Evolutionary conservation across 228 moss, liverwort and hornwort genomes (phyloP), one percentile per base, ranked within the genome.

Genomic region (Sphagnum fallax): DNA sequence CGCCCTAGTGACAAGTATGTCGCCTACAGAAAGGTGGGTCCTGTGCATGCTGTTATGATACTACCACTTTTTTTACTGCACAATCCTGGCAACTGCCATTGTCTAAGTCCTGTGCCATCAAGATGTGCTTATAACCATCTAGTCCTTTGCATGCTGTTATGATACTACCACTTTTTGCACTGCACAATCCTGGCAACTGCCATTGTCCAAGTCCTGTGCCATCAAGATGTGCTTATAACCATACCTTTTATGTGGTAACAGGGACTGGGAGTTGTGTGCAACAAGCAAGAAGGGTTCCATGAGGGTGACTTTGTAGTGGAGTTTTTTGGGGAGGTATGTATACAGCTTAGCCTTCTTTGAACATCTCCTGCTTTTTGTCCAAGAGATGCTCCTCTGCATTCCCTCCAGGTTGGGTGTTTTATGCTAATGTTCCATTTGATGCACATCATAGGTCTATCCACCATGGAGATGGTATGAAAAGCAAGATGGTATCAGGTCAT

Each of bases 391-490:
- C 64, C 10, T 1, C 47, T 18, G 16, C 64, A 64, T 64, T 10
- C 16, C 10, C 12, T 18, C 16, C 8, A 15, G 64, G 15, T 64
- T 12, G 10, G 47, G 15, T 11, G 10, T 64, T 10, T 64, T 9
- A 11, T 8, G 55, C 55, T 55, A 12, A 55, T 55, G 55, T 8
- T 55, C 1, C 12, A 8, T 12, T 55, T 12, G 8, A 12, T 69
- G 15, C 52, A 14, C 68, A 71, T 53, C 73, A 55, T 73, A 94
- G 94, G 96, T 97, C 52, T 98, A 98, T 69, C 94, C 98, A 75
- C 98, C 98, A 75, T 98, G 98, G 98, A 88, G 94, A 84, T 98
- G 98, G 98, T 98, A 90, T 64, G 98, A 98, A 87, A 98, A 98
- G 81, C 98, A 98, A 84, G 98, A 98, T 75, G 98, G 98, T 53